Conservation (phyloP, 441 rosid species). For the Dalechampia spathulata region DNA sequence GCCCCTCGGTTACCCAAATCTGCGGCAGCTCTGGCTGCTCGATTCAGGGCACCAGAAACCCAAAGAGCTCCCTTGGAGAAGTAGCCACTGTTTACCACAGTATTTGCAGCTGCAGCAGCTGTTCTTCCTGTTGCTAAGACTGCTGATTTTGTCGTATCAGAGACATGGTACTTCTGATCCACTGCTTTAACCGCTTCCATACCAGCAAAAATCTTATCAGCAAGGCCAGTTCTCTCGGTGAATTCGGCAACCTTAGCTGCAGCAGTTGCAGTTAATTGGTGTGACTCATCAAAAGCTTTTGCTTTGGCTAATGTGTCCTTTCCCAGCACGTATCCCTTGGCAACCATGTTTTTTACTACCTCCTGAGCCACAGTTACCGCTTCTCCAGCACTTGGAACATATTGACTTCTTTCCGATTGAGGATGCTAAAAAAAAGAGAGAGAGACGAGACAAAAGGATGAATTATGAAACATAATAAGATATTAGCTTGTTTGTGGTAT, state of each 20-base stretch:
- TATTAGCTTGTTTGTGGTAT: too few species aligned
- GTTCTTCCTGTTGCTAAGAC: conserved; percentile 63
- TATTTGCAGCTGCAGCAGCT: conserved; percentile 55
- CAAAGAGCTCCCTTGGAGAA: conserved; percentile 49
- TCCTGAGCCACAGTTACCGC: conserved; percentile 62
- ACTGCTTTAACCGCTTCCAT: conserved; percentile 60
- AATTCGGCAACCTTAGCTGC: conserved; percentile 62
- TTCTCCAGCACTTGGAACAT: conserved; percentile 49
- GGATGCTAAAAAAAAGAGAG: conserved; percentile 19
- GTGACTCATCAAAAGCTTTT: conserved; percentile 65
- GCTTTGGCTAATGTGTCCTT: conserved; percentile 69
- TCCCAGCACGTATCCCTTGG: conserved; percentile 69
- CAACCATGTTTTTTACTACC: conserved; percentile 62
- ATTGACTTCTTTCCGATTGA: conserved; percentile 25
- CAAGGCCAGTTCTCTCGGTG: conserved; percentile 60
- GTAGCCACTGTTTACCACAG: conserved; percentile 66
- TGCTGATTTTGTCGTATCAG: conserved; percentile 64
- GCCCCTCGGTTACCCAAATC: conserved; percentile 40
- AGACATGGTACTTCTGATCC: conserved; percentile 73
- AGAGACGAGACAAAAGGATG: neutral
- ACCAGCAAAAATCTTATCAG: conserved; percentile 61
- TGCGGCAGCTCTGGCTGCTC: conserved; percentile 57
- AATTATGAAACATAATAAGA: neutral
- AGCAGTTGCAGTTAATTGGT: conserved; percentile 60
- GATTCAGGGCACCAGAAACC: conserved; percentile 60